Conservation (phyloP, 2,329 filamentous ascomycete genomes). For the Myriosclerotinia duriaeana region DNA sequence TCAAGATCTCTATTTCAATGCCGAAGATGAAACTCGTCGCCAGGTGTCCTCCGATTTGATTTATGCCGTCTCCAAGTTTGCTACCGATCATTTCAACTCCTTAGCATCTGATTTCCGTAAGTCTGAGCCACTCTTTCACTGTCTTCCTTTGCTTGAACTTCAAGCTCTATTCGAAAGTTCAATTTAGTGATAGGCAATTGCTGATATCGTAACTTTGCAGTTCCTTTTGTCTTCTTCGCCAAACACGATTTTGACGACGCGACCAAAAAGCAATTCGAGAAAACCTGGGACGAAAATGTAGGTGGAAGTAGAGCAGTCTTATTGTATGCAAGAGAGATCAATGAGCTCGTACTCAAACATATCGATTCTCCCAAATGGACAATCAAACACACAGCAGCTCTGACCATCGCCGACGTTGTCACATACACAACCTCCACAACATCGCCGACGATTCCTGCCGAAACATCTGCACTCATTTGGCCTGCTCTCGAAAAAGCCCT, state of each 20-base stretch:
- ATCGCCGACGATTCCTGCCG: conserved; percentile 52
- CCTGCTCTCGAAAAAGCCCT: conserved; percentile 78
- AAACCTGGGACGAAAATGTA: conserved; percentile 88
- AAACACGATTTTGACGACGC: conserved; percentile 83
- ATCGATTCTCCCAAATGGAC: conserved; percentile 84
- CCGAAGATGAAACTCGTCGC: conserved; percentile 73
- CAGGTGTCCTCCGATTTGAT: conserved; percentile 81
- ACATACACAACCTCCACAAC: conserved; percentile 59
- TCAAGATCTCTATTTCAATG: conserved; percentile 73
- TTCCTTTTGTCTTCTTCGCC: conserved; percentile 86
- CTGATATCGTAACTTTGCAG: conserved; percentile 26
- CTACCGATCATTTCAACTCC: conserved; percentile 81
- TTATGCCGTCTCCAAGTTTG: conserved; percentile 78
- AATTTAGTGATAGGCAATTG: background rate
- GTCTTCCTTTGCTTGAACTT: too few species aligned
- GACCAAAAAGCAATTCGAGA: conserved; percentile 74
- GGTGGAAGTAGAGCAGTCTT: conserved; percentile 79
- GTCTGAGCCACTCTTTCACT: background rate
- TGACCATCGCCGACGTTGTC: conserved; percentile 74
- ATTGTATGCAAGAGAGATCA: conserved; percentile 82
- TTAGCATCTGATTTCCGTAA: conserved; percentile 63
- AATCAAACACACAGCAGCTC: conserved; percentile 82
- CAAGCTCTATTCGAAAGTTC: background rate
- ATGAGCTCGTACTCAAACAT: conserved; percentile 62
- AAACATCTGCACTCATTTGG: conserved; percentile 69